Conservation (phyloP, 257 asterid species). For the Solanum etuberosum region DNA sequence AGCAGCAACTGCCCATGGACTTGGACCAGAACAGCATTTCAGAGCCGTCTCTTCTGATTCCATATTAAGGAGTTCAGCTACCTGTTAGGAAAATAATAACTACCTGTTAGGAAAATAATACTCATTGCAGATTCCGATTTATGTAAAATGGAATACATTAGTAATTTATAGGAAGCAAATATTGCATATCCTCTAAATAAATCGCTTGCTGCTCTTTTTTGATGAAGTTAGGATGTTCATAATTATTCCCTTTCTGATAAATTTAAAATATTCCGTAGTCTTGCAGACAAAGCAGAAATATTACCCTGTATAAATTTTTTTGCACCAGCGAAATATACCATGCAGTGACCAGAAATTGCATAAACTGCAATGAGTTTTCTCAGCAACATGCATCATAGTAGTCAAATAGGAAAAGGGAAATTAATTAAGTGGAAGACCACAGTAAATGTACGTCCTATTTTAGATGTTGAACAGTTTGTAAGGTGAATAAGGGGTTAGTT, state of each 20-base stretch:
- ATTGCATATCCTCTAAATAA: neutral
- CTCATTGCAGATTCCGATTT: neutral
- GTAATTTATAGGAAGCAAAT: neutral
- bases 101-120: slow-evolving; percentile 33
- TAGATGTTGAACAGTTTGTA: neutral
- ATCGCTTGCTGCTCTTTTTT: neutral
- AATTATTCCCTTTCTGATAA: neutral
- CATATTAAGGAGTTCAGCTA: slow-evolving; percentile 56
- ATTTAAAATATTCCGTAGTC: neutral
- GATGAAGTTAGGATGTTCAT: neutral
- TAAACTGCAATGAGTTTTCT: neutral
- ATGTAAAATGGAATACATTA: neutral
- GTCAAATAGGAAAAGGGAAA: neutral
- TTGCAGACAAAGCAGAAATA: neutral
- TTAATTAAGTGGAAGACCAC: neutral
- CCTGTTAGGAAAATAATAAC: slow-evolving; percentile 29
- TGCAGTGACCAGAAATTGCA: neutral
- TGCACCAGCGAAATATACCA: neutral
- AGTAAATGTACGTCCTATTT: neutral
- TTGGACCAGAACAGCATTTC: slow-evolving; percentile 68
- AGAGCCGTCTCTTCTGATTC: slow-evolving; percentile 36
- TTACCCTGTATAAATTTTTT: neutral
- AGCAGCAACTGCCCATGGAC: slow-evolving; percentile 53
- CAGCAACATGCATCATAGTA: neutral
- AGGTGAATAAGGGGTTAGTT: neutral